phyloP scores from a whole-genome alignment of 2,329 filamentous ascomycete genomes.

The Capronia epimyces region DNA sequence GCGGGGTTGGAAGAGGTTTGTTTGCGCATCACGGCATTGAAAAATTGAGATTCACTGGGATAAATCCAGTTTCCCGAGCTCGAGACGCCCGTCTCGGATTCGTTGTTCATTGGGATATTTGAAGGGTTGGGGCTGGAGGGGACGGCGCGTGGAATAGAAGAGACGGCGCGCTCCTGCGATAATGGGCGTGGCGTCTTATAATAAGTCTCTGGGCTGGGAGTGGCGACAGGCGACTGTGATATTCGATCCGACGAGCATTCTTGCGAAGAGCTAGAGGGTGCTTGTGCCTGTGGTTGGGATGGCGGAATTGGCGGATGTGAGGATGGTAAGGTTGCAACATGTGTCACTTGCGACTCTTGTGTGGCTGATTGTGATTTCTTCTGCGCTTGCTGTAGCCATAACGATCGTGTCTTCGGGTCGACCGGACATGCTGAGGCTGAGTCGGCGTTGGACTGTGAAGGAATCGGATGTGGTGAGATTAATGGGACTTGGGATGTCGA shows the following conservation, averaged over 20 bases:
- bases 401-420: conserved; percentile 79
- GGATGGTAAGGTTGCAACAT: conserved; percentile 30
- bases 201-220: conserved; percentile 14
- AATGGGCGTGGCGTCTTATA: conserved; percentile 45
- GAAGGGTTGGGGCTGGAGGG: conserved; percentile 11
- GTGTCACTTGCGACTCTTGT: not conserved
- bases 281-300: not conserved
- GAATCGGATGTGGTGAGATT: conserved; percentile 3
- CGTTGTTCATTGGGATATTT: conserved; percentile 60
- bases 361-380: conserved; percentile 47
- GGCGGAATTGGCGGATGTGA: conserved; percentile 16
- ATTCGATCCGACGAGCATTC: conserved; percentile 30
- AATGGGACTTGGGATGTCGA: not conserved
- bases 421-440: conserved; percentile 64
- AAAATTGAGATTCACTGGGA: conserved; percentile 95
- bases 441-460: conserved; percentile 19
- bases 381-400: conserved; percentile 65
- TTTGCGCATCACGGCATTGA: conserved; percentile 92
- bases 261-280: conserved; percentile 24
- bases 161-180: conserved; percentile 65
- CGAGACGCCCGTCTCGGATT: conserved; percentile 69
- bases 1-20: conserved; percentile 50
- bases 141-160: conserved; percentile 67
- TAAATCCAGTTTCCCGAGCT: conserved; percentile 90
- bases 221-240: conserved; percentile 29